These are phyloP conservation scores for Populus euphratica DNA, from an alignment of 345 rosid genomes.

Conservation along the genomic window DNA sequence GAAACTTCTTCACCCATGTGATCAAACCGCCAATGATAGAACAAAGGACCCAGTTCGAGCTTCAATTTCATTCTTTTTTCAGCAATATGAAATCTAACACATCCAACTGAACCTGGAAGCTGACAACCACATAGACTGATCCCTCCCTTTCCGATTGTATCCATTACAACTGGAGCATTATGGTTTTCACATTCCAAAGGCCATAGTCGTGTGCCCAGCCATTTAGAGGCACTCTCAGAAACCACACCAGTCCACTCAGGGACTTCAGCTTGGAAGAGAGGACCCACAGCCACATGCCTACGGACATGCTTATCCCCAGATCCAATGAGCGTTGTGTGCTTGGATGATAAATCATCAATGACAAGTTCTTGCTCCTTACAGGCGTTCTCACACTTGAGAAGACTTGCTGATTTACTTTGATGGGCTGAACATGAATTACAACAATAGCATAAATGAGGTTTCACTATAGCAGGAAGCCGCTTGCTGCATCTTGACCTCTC, in stretches of 20 bases:
- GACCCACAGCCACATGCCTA: slow-evolving; percentile 13
- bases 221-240: slow-evolving; percentile 20
- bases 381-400: slow-evolving; percentile 13
- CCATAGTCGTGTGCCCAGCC: slow-evolving; percentile 28
- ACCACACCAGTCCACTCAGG: slow-evolving; percentile 25
- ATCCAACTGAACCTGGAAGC: slow-evolving; percentile 21
- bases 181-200: slow-evolving; percentile 12
- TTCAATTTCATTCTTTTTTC: slow-evolving; percentile 31
- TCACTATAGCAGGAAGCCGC: slow-evolving; percentile 10
- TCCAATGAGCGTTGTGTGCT: neutral
- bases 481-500: slow-evolving; percentile 24
- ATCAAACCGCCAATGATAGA: slow-evolving; percentile 23
- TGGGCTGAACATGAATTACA: slow-evolving; percentile 31
- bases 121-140: slow-evolving; percentile 16
- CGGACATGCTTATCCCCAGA: slow-evolving; percentile 6
- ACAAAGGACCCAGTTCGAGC: slow-evolving; percentile 21
- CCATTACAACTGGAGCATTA: neutral
- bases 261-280: slow-evolving; percentile 30
- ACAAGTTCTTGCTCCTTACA: slow-evolving; percentile 6
- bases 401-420: slow-evolving; percentile 20
- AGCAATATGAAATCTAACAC: slow-evolving; percentile 30
- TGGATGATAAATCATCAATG: slow-evolving; percentile 3
- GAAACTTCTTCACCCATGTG: slow-evolving; percentile 31
- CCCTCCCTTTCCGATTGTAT: slow-evolving; percentile 26
- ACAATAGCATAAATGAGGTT: slow-evolving; percentile 29